Evolutionary conservation across 2,329 filamentous ascomycete genomes (phyloP).

Genomic region (Diplocarpon rosae): DNA sequence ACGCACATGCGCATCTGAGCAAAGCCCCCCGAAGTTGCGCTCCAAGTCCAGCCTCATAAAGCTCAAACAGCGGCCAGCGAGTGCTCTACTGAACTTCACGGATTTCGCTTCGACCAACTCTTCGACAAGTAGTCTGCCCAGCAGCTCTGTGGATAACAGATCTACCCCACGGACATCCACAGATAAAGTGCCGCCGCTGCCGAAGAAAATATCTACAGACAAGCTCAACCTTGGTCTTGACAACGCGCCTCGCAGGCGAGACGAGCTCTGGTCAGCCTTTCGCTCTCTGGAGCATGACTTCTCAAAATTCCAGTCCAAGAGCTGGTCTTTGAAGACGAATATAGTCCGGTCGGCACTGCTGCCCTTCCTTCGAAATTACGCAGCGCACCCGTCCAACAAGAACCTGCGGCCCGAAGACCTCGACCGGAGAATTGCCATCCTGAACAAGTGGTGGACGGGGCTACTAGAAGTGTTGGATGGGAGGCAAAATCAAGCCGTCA

Average conservation of each 20-base stretch:
- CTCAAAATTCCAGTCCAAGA: conserved; percentile 59
- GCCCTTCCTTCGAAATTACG: conserved; percentile 53
- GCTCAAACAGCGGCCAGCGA: conserved; percentile 22
- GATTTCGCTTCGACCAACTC: conserved; percentile 25
- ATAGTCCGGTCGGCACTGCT: conserved; percentile 53
- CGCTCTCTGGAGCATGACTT: conserved; percentile 57
- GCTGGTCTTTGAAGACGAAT: conserved; percentile 56
- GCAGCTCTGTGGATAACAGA: conserved; percentile 36
- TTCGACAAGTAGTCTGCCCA: conserved; percentile 28
- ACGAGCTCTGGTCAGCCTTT: conserved; percentile 60
- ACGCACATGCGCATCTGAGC: conserved; percentile 8
- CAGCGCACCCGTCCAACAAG: conserved; percentile 45
- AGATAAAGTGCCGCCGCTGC: conserved; percentile 36
- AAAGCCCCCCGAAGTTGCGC: conserved; percentile 15
- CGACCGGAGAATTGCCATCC: conserved; percentile 53
- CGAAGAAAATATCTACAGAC: conserved; percentile 30
- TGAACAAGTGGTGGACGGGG: conserved; percentile 68
- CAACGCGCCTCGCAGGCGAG: conserved; percentile 44
- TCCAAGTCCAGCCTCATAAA: conserved; percentile 18
- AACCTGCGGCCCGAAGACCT: conserved; percentile 55
- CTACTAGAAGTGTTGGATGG: conserved; percentile 59
- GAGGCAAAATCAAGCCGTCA: conserved; percentile 56
- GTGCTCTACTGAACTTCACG: conserved; percentile 23
- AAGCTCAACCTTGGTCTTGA: conserved; percentile 19
- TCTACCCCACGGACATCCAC: conserved; percentile 33